Evolutionary conservation across 2,329 filamentous ascomycete genomes (phyloP).

Genomic region (Fusarium fracticaudum): DNA sequence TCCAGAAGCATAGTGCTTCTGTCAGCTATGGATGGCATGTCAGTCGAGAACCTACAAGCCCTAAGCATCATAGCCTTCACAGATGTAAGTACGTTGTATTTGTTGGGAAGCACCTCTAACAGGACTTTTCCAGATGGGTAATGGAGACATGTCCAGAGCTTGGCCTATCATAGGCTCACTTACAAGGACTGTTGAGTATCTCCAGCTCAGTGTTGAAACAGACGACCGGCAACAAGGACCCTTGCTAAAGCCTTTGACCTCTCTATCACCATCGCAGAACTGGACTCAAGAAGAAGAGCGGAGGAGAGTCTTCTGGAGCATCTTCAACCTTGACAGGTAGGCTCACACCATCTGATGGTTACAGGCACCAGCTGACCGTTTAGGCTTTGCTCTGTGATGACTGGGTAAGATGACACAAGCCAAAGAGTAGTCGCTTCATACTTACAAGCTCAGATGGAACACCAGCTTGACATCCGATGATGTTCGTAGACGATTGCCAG

Average conservation of each 20-base stretch:
- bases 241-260: neutral
- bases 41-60: constrained; percentile 37
- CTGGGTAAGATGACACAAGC: neutral
- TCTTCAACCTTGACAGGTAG: constrained; percentile 47
- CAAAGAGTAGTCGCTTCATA: neutral
- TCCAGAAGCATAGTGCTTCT: constrained; percentile 34
- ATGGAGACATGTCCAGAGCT: constrained; percentile 38
- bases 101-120: fast-evolving
- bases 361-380: neutral
- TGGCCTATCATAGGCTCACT: constrained; percentile 47
- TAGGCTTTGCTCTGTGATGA: constrained; percentile 32
- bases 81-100: constrained; percentile 11
- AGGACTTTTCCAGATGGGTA: constrained; percentile 36
- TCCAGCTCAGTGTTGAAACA: constrained; percentile 43
- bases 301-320: constrained; percentile 47
- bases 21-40: constrained; percentile 34
- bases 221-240: constrained; percentile 27
- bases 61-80: constrained; percentile 36
- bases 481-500: constrained; percentile 44
- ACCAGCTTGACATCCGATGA: constrained; percentile 47
- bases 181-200: constrained; percentile 45
- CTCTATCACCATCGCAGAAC: constrained; percentile 30
- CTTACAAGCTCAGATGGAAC: constrained; percentile 42
- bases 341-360: fast-evolving
- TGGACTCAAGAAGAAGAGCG: constrained; percentile 48